A percentile compares a stretch with the other conserved stretches of the same genome.
Evolutionary conservation across 495 filamentous ascomycete genomes (phyloP).

Genomic region (Penicillium cinerascens): DNA sequence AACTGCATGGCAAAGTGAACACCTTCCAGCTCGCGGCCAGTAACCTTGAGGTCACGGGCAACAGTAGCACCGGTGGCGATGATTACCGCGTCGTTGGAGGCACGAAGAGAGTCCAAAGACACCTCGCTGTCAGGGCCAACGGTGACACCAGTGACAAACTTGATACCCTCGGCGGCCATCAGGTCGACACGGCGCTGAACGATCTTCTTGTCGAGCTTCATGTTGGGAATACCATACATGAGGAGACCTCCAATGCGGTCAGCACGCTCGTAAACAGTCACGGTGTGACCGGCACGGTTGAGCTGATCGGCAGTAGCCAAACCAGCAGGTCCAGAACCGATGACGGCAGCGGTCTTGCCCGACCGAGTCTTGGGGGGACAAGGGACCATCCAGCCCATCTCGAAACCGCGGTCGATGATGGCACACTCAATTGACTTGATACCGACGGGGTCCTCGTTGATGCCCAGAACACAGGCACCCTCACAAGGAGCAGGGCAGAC

Average conservation of each 20-base stretch:
- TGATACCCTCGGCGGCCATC: slow-evolving; percentile 88
- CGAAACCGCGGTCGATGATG: slow-evolving; percentile 98
- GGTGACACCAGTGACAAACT: slow-evolving; percentile 71
- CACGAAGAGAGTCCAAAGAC: slow-evolving; percentile 70
- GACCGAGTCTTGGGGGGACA: slow-evolving; percentile 73
- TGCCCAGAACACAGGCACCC: slow-evolving; percentile 94
- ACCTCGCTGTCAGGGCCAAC: slow-evolving; percentile 75
- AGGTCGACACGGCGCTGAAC: slow-evolving; percentile 95
- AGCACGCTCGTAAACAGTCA: slow-evolving; percentile 94
- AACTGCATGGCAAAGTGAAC: slow-evolving; percentile 99
- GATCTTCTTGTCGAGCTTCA: slow-evolving; percentile 99
- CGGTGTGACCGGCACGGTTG: slow-evolving; percentile 86
- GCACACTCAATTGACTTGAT: slow-evolving; percentile 99
- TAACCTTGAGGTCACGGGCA: slow-evolving; percentile 91
- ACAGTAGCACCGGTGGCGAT: slow-evolving; percentile 98
- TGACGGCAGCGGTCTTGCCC: slow-evolving; percentile 87
- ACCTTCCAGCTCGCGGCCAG: slow-evolving; percentile 84
- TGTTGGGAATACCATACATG: slow-evolving; percentile 99
- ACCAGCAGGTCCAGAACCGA: slow-evolving; percentile 93
- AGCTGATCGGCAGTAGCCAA: slow-evolving; percentile 92
- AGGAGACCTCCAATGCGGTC: slow-evolving; percentile 91
- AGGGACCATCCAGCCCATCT: slow-evolving; percentile 99
- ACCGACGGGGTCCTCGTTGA: slow-evolving; percentile 96
- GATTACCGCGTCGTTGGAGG: slow-evolving; percentile 78
- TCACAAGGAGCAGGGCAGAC: slow-evolving; percentile 98